These are phyloP conservation scores for Grosmannia clavigera DNA, from an alignment of 2,329 filamentous ascomycete species.

Conservation along the genomic window DNA sequence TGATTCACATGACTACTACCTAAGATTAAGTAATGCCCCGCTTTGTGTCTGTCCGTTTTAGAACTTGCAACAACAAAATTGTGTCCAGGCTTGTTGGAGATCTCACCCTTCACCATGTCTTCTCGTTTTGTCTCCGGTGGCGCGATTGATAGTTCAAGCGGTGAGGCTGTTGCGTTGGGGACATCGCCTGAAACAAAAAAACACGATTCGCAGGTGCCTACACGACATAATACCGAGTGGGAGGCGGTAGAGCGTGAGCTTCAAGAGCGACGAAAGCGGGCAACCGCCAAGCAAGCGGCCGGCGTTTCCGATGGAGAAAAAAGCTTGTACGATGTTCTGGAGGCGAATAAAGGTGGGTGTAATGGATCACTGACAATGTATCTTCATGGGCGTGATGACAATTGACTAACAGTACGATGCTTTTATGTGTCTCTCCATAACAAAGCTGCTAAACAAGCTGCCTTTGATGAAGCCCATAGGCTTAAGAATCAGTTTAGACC, in stretches of 20 bases:
- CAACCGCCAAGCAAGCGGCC: conserved; percentile 30
- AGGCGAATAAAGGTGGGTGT: conserved; percentile 63
- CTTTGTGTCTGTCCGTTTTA: not conserved
- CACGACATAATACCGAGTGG: conserved; percentile 37
- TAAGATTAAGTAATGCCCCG: too few species aligned
- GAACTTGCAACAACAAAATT: not conserved
- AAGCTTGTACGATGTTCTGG: conserved; percentile 60
- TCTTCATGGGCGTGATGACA: too few species aligned
- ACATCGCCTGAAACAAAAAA: not conserved
- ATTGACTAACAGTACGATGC: not conserved
- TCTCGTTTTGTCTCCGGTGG: conserved; percentile 45
- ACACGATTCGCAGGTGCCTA: not conserved
- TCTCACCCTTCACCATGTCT: conserved; percentile 25
- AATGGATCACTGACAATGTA: not conserved
- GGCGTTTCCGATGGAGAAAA: conserved; percentile 36
- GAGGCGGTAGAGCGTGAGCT: conserved; percentile 51
- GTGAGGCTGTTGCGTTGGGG: conserved; percentile 12
- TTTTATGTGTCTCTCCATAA: not conserved
- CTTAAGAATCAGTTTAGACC: conserved; percentile 67
- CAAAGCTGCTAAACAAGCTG: conserved; percentile 65
- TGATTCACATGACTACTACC: too few species aligned
- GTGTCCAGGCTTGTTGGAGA: too few species aligned
- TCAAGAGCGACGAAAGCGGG: conserved; percentile 44
- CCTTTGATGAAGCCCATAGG: conserved; percentile 61
- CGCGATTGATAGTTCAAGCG: conserved; percentile 30